Evolutionary conservation across 148 eudicot genomes (phyloP), one percentile per base, ranked within the genome.

Genomic region (Cornus kousa): DNA sequence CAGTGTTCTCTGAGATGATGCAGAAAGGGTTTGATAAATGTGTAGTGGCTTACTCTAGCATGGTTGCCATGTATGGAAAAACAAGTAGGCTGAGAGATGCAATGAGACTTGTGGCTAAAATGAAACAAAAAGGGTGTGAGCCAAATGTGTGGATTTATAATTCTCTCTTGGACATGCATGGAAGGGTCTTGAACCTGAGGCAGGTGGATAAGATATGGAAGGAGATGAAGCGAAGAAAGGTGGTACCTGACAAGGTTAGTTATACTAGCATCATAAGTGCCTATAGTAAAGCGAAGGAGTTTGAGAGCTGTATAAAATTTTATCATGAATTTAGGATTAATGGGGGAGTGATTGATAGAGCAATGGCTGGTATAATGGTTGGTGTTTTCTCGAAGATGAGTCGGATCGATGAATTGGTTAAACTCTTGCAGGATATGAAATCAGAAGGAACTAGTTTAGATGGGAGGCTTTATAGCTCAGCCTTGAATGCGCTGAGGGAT

Each of bases 81-180:
- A 85, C 78, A 59, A 94, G 92, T 2, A 87, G 88, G 71, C 72
- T 81, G 9, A 83, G 87, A 9, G 98, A 96, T 59, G 99, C 99
- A 3, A 91, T 85, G 91, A 90, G 78, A 75, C 98, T 96, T 5
- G 80, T 96, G 10, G 99, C 95, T 0, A 88, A 89, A 76, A 96
- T 96, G 99, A 96, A 96, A 75, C 88, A 90, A 77, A 85, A 76
- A 78, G 95, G 99, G 3, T 88, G 92, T 32, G 87, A 91, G 78
- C 99, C 98, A 4, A 96, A 92, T 20, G 98, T 92, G 11, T 96
- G 99, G 99, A 89, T 90, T 7, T 96, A 96, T 85, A 96, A 96
- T 65, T 76, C 97, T 71, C 86, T 96, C 4, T 72, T 96, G 16
- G 98, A 93, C 70, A 84, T 88, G 81, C 93, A 93, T 35, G 99